phyloP scores from a whole-genome alignment of 805 yeast species.

The Candida taoyuanica region DNA sequence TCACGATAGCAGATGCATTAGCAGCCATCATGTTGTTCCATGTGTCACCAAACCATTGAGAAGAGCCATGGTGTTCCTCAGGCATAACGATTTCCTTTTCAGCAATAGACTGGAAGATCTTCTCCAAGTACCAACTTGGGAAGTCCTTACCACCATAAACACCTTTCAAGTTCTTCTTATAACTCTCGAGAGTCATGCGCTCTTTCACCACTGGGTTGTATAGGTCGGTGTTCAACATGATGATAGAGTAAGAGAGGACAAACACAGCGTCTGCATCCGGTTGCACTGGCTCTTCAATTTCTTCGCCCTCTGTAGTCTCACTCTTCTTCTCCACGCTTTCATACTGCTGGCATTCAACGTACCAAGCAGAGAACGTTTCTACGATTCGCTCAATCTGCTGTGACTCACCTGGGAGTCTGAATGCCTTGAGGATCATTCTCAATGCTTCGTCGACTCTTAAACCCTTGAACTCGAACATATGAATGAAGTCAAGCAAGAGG shows the following conservation, averaged over 20 bases:
- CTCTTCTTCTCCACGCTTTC: slow-evolving; percentile 12
- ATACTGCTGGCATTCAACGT: slow-evolving; percentile 55
- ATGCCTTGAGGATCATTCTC: slow-evolving; percentile 72
- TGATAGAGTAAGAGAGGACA: slow-evolving; percentile 84
- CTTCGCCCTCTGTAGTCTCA: slow-evolving; percentile 25
- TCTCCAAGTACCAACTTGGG: slow-evolving; percentile 79
- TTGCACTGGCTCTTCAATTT: slow-evolving; percentile 46
- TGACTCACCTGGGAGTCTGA: slow-evolving; percentile 95
- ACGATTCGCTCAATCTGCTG: slow-evolving; percentile 93
- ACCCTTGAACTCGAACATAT: slow-evolving; percentile 66
- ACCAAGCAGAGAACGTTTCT: slow-evolving; percentile 79
- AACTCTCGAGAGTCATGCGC: slow-evolving; percentile 85
- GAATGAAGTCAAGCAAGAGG: slow-evolving; percentile 60
- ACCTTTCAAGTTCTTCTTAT: slow-evolving; percentile 74
- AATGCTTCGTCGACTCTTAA: slow-evolving; percentile 91
- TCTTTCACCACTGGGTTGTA: slow-evolving; percentile 90
- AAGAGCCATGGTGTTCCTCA: slow-evolving; percentile 92
- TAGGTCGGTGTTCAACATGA: slow-evolving; percentile 89
- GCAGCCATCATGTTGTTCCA: slow-evolving; percentile 66
- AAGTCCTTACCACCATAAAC: slow-evolving; percentile 73
- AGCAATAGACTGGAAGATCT: slow-evolving; percentile 73
- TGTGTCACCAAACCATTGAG: slow-evolving; percentile 85
- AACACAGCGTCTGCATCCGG: slow-evolving; percentile 87
- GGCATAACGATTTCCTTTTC: slow-evolving; percentile 95
- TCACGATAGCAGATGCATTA: slow-evolving; percentile 32